Evolutionary conservation across 2,329 filamentous ascomycete genomes (phyloP).

Genomic region (Sphaerulina populicola): DNA sequence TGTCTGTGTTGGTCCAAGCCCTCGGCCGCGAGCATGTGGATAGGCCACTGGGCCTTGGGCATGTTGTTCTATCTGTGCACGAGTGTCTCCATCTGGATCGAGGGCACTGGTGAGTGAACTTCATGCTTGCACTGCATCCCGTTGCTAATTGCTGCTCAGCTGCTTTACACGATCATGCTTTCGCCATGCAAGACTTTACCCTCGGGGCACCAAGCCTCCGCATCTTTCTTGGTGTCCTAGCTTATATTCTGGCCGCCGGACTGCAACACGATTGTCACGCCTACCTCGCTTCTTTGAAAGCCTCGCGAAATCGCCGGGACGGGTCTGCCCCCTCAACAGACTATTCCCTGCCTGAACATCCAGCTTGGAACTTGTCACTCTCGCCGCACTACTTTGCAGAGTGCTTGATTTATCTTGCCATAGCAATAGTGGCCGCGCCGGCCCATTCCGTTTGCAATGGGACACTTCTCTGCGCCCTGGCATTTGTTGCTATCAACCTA

Average conservation of each 20-base stretch:
- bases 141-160: slow-evolving; percentile 17
- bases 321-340: slow-evolving; percentile 51
- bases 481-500: slow-evolving; percentile 72
- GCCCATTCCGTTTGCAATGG: slow-evolving; percentile 57
- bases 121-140: background rate
- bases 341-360: slow-evolving; percentile 60
- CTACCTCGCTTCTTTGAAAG: slow-evolving; percentile 39
- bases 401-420: slow-evolving; percentile 70
- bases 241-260: slow-evolving; percentile 62
- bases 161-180: slow-evolving; percentile 31
- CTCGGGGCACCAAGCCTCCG: slow-evolving; percentile 42
- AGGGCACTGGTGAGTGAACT: slow-evolving; percentile 58
- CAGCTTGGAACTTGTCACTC: slow-evolving; percentile 62
- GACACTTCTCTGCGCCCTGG: slow-evolving; percentile 60
- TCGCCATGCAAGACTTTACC: slow-evolving; percentile 33
- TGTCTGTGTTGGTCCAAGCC: slow-evolving; percentile 56
- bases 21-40: slow-evolving; percentile 71
- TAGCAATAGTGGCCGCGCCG: slow-evolving; percentile 68
- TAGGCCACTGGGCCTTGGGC: slow-evolving; percentile 74
- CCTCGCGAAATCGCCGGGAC: background rate
- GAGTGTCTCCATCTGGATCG: slow-evolving; percentile 72
- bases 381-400: slow-evolving; percentile 92
- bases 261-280: slow-evolving; percentile 59
- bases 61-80: slow-evolving; percentile 67
- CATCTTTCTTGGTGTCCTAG: slow-evolving; percentile 48